Evolutionary conservation across 2,329 filamentous ascomycete species (phyloP).

Genomic region (Alternaria burnsii): DNA sequence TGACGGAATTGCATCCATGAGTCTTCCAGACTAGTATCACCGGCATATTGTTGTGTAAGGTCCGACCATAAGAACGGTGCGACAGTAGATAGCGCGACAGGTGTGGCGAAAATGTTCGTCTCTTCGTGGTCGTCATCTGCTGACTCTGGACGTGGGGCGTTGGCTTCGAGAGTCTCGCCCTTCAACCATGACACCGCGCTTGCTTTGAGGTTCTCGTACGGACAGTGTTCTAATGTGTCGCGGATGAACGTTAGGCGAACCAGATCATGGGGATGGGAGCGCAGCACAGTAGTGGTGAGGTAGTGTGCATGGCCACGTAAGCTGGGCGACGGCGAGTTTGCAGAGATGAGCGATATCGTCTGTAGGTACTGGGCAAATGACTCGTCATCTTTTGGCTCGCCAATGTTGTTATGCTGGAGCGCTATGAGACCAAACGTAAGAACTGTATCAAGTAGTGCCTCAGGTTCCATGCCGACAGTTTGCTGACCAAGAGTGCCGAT

Average conservation of each 20-base stretch:
- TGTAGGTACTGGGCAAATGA: constrained; percentile 64
- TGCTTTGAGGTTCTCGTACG: constrained; percentile 63
- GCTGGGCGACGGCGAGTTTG: constrained; percentile 58
- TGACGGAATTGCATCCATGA: constrained; percentile 58
- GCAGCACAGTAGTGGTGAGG: constrained; percentile 59
- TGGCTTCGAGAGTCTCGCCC: constrained; percentile 63
- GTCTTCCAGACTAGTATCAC: constrained; percentile 34
- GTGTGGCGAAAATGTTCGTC: constrained; percentile 56
- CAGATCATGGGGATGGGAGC: constrained; percentile 62
- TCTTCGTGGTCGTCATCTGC: constrained; percentile 22
- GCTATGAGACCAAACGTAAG: constrained; percentile 62
- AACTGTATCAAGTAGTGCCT: constrained; percentile 63
- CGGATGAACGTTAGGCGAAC: constrained; percentile 64
- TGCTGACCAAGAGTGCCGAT: constrained; percentile 53
- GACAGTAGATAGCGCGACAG: constrained; percentile 57
- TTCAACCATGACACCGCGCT: constrained; percentile 69
- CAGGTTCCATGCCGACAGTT: constrained; percentile 53
- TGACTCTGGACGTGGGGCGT: constrained; percentile 33
- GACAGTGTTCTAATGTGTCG: constrained; percentile 63
- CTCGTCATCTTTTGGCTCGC: constrained; percentile 59
- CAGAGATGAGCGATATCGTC: constrained; percentile 57
- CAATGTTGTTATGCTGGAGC: constrained; percentile 55
- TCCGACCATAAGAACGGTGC: constrained; percentile 63
- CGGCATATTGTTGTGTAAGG: constrained; percentile 52
- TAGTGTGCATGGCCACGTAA: constrained; percentile 60